Evolutionary conservation across 768 basidiomycete species (phyloP), one percentile per base, ranked within the genome.

Genomic region (Ramaria sp.): DNA sequence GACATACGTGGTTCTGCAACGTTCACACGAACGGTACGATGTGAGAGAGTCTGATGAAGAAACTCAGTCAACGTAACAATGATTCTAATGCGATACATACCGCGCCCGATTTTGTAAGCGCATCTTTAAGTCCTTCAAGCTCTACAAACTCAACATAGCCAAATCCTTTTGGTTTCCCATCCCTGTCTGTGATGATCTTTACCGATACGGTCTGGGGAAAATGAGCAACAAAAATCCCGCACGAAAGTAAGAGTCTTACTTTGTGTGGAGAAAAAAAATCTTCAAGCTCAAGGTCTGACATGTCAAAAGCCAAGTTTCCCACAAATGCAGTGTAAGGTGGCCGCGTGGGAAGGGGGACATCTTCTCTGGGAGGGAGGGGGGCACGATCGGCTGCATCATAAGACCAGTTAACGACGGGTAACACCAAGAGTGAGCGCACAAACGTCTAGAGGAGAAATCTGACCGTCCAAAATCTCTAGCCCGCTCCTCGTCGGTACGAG

Each of bases 321-420:
- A 98, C 77, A 63, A 91, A 98, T n/a, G 89, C 93, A 25, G 93
- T 98, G 71, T 82, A 99, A 3, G 96, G 96, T 12, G 96, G 90
- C 53, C 81, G 79, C 43, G 88, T 88, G 13, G 96, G 96, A n/a
- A 98, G 69, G n/a, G 95, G 93, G 18, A 98, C 73, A 66, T 98
- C 94, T 65, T 95, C 93, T 55, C 92, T 79, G 44, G 79, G 77
- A 59, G 85, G 76, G 18, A 62, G 65, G 52, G 74, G 73, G 48
- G 70, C 66, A 69, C 85, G 74, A 71, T 87, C 77, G 59, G 71
- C 82, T 79, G 57, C 28, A 51, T 41, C 37, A 24, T 28, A 25
- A 34, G 22, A 7, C 27, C 22, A 27, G 10, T 39, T 24, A 34
- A 15, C 16, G 10, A 44, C 22, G 28, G 27, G 28, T 44, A 41